Evolutionary conservation across 768 basidiomycete genomes (phyloP), one percentile per base, ranked within the genome.

Genomic region (Daedaleopsis sinensis): DNA sequence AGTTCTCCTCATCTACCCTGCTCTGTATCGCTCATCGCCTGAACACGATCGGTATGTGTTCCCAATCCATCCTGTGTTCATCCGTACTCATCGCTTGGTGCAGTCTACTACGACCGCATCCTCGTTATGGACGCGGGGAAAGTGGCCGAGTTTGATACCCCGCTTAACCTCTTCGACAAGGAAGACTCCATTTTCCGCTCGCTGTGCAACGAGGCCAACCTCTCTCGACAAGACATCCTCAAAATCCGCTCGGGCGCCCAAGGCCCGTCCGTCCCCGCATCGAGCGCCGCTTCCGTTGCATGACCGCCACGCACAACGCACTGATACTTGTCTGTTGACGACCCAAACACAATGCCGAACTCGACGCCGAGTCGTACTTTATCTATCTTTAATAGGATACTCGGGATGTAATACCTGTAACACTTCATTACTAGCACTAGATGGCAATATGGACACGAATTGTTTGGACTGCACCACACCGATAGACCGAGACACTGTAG

Each of bases 91-190:
- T 11, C 23, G 10, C 24, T 16, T 10, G 11, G 88, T 52, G 85
- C 89, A 66, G 90, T 69, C 11, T 70, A 89, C 67, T 90, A 87
- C 64, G 87, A 90, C 67, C 80, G 84, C 21, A 80, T 91, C 21
- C 74, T 93, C 18, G 89, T 91, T 48, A 88, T 93, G 86, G 85
- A 89, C 65, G 69, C 79, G 27, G 90, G 91, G 4, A 67, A 75
- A 36, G 83, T 91, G 3, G 86, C 84, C 11, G 90, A 92, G 72
- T 90, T 84, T 68, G 90, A 91, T 72, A 87, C 87, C 1, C 90
- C 91, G 3, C 77, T 88, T 44, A 81, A 79, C 62, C 81, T 92
- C 4, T 85, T 84, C 66, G 83, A 87, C 68, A 80, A 79, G 59
- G 74, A 80, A 52, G 78, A 79, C 56, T 90, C 88, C 1, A 85